These are phyloP conservation scores for Carex littledalei DNA, from an alignment of 176 grass and related monocot species.

Conservation along the genomic window DNA sequence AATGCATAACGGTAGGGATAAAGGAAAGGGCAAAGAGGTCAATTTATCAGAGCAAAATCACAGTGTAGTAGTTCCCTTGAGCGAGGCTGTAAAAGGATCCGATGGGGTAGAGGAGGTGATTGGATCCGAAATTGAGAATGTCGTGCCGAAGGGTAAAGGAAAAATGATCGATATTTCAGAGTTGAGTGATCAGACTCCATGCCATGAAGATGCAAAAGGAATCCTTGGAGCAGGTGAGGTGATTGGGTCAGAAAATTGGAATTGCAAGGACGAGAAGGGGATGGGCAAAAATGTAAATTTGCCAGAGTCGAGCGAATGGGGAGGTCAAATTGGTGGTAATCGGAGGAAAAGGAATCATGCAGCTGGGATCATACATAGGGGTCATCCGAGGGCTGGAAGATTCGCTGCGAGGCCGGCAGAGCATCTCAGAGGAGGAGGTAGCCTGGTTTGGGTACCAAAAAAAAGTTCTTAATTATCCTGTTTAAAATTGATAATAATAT, in stretches of 20 bases:
- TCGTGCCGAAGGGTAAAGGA: not conserved
- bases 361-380: not conserved
- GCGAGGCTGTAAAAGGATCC: not conserved
- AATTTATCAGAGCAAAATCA: not conserved
- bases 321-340: not conserved
- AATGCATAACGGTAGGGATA: not conserved
- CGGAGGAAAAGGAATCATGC: not conserved
- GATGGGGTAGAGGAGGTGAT: not conserved
- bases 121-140: not conserved
- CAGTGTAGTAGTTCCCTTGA: not conserved
- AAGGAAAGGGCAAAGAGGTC: constrained; percentile 2
- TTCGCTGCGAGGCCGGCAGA: not conserved
- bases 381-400: not conserved
- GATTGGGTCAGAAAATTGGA: not conserved
- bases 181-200: not conserved
- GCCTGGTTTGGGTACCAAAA: constrained; percentile 7
- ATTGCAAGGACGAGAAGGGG: not conserved
- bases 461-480: constrained; percentile 1
- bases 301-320: not conserved
- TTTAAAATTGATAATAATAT: not conserved
- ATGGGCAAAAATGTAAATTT: constrained; percentile 1
- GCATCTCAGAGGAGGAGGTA: not conserved
- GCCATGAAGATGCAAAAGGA: not conserved
- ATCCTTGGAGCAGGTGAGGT: not conserved
- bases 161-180: not conserved